phyloP scores from a whole-genome alignment of 805 yeast species.

The Ogataea pignaliae region DNA sequence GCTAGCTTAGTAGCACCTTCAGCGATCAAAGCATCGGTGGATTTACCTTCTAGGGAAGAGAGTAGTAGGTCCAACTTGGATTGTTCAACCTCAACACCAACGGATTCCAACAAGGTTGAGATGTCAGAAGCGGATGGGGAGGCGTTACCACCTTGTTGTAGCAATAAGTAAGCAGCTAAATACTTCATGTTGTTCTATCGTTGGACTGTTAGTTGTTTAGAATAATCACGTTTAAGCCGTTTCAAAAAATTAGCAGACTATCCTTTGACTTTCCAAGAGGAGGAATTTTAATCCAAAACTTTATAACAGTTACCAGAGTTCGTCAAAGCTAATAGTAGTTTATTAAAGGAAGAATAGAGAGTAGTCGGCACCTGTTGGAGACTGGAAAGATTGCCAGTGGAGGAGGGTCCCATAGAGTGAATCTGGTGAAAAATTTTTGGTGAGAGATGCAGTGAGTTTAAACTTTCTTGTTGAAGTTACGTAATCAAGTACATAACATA shows the following conservation, averaged over 20 bases:
- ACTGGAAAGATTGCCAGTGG: too few relatives aligned
- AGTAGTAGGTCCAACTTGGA: constrained; percentile 77
- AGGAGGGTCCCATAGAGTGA: too few relatives aligned
- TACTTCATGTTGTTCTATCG: constrained; percentile 62
- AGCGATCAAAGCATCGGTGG: constrained; percentile 82
- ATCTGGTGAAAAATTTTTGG: too few relatives aligned
- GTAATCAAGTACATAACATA: too few relatives aligned
- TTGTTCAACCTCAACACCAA: constrained; percentile 94
- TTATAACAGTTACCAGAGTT: too few relatives aligned
- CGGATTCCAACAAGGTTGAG: constrained; percentile 84
- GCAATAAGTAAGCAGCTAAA: constrained; percentile 98
- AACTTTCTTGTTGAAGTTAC: too few relatives aligned
- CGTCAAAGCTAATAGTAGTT: too few relatives aligned
- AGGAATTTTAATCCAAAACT: neutral
- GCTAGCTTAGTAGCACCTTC: constrained; percentile 96
- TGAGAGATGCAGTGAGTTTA: too few relatives aligned
- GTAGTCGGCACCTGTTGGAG: too few relatives aligned
- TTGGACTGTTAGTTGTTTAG: constrained; percentile 30
- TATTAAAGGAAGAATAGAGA: too few relatives aligned
- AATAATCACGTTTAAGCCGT: constrained; percentile 78
- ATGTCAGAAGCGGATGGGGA: constrained; percentile 92
- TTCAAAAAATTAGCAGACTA: constrained; percentile 59
- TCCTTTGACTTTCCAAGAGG: constrained; percentile 44
- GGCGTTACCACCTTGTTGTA: constrained; percentile 95
- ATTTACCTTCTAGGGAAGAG: constrained; percentile 89